Evolutionary conservation across 345 rosid species (phyloP), one percentile per base, ranked within the genome.

Genomic region (Linum usitatissimum): DNA sequence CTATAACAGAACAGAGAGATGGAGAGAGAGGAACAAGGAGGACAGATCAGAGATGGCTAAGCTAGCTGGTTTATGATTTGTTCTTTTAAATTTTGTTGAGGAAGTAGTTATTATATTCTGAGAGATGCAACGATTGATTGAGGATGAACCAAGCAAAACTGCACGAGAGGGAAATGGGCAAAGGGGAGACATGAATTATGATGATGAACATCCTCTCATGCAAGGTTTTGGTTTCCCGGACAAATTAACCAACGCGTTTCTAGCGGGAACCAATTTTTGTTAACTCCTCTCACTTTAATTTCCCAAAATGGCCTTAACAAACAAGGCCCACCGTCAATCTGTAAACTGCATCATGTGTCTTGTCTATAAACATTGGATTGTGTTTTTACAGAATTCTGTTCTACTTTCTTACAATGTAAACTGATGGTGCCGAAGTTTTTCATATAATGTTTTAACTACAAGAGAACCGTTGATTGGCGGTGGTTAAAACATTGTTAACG

Each of bases 11-110:
- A 0, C 9, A 18, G 19, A n/a, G 18, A n/a, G 19, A n/a, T 6
- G 15, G 57, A 40, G 48, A 40, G 66, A 21, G 56, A 62, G 61
- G n/a, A 40, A 23, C 66, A 28, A 40, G 51, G 69, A 70, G 68
- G 66, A 61, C 66, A 59, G 73, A 66, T 39, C 61, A 76, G 63
- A 62, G 75, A 72, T 60, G 76, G 80, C 84, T 76, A 23, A 2
- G 75, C 68, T 15, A 55, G 70, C 20, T 73, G 72, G 70, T 48
- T 45, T 30, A 23, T 23, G 63, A 71, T 42, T 31, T 19, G 73
- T 48, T 23, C 28, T 23, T 74, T 73, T 84, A 82, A 85, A 80
- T 79, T 75, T 23, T 23, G 28, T 23, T 23, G 28, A 23, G 28
- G 28, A 23, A 23, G 28, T 23, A 23, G 28, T 23, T 23, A 23